A percentile compares a stretch with the other conserved stretches of the same genome.
Evolutionary conservation across 495 filamentous ascomycete species (phyloP).

Genomic region (Trichocladium uniseriatum): DNA sequence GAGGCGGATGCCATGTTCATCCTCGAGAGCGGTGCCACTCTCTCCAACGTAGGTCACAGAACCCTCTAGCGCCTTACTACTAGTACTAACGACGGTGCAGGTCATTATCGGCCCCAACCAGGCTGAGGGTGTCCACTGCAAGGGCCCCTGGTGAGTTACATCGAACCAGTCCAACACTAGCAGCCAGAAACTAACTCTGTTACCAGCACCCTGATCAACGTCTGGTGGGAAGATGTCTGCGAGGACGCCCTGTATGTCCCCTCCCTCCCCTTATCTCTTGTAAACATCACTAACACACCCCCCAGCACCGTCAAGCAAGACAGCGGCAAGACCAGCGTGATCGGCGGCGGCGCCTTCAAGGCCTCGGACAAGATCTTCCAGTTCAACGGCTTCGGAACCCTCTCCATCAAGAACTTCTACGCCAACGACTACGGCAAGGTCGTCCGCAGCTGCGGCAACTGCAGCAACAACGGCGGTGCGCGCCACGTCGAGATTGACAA

Average conservation of each 20-base stretch:
- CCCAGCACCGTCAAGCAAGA: conserved; percentile 23
- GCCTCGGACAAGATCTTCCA: conserved; percentile 44
- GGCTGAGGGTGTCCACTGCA: conserved; percentile 46
- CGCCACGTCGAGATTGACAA: conserved; percentile 43
- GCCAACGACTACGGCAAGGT: conserved; percentile 41
- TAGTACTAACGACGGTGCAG: too few relatives aligned
- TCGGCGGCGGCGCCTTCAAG: conserved; percentile 48
- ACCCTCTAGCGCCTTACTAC: too few relatives aligned
- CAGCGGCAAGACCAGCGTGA: conserved; percentile 31
- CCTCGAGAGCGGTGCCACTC: conserved; percentile 40
- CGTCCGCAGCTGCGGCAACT: conserved; percentile 52
- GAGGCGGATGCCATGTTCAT: conserved; percentile 44
- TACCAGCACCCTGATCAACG: conserved; percentile 6
- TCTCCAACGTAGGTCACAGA: conserved; percentile 46
- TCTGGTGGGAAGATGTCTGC: conserved; percentile 44
- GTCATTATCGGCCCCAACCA: conserved; percentile 46
- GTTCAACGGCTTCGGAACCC: conserved; percentile 12
- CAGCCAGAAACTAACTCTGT: not conserved
- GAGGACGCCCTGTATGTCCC: conserved; percentile 35
- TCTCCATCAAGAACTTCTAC: conserved; percentile 49
- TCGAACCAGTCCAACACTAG: not conserved
- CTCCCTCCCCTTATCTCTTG: not conserved
- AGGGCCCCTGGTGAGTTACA: conserved; percentile 29
- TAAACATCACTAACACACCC: not conserved
- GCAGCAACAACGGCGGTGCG: conserved; percentile 23